A percentile compares a stretch with the other conserved stretches of the same genome.
phyloP scores from a whole-genome alignment of 495 filamentous ascomycete species.

The Penicillium bialowiezense region DNA sequence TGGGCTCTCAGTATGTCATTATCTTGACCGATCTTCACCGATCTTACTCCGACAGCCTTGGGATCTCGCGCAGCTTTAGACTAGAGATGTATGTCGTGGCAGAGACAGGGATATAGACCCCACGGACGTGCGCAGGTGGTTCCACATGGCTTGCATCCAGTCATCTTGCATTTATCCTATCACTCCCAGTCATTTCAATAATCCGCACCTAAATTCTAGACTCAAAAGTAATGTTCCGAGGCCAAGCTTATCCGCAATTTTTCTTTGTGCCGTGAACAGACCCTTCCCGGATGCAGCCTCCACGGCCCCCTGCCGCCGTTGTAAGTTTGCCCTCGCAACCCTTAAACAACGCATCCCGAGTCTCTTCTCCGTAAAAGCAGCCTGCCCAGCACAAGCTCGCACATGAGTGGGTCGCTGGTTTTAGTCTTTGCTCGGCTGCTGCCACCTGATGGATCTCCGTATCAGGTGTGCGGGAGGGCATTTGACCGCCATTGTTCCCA shows the following conservation, averaged over 20 bases:
- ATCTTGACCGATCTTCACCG: too few relatives aligned
- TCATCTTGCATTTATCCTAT: not conserved
- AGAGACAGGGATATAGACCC: not conserved
- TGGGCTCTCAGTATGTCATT: too few relatives aligned
- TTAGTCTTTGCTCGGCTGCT: not conserved
- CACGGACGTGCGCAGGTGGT: not conserved
- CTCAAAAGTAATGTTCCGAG: not conserved
- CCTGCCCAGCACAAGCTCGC: not conserved
- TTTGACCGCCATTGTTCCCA: too few relatives aligned
- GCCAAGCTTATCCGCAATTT: not conserved
- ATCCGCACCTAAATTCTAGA: not conserved
- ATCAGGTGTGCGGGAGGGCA: conserved; percentile 1
- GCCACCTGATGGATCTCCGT: conserved; percentile 5
- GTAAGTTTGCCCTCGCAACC: not conserved
- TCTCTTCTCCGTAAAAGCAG: not conserved
- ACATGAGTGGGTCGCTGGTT: not conserved
- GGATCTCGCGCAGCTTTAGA: not conserved
- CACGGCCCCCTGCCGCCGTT: not conserved
- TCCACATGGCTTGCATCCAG: not conserved
- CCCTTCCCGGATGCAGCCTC: not conserved
- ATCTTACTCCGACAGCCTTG: not conserved
- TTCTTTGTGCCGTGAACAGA: not conserved
- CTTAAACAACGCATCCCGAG: not conserved
- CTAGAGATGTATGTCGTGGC: not conserved
- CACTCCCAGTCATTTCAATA: not conserved